A percentile compares a stretch with the other conserved stretches of the same genome.
Evolutionary conservation across 1,284 basidiomycete genomes (phyloP).

Genomic region (Butyriboletus appendiculatus): DNA sequence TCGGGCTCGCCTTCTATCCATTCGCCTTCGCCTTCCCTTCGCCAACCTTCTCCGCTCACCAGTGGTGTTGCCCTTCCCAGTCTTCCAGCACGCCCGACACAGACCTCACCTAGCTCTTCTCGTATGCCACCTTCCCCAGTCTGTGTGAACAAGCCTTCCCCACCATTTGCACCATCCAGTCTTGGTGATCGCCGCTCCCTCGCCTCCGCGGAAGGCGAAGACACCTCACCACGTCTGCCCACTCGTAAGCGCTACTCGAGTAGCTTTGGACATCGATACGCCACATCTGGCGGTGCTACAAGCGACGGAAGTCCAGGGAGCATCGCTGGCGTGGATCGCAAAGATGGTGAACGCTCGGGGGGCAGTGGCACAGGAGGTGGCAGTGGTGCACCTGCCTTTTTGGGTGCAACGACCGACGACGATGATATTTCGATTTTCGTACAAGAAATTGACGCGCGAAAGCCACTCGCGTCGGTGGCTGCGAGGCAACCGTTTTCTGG

Average conservation of each 20-base stretch:
- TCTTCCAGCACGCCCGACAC: constrained; percentile 38
- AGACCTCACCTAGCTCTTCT: constrained; percentile 42
- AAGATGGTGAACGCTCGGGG: constrained; percentile 19
- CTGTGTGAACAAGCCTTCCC: constrained; percentile 42
- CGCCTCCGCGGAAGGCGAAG: constrained; percentile 36
- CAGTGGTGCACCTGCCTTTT: constrained; percentile 38
- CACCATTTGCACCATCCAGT: constrained; percentile 49
- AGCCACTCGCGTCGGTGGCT: constrained; percentile 46
- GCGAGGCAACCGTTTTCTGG: constrained; percentile 17
- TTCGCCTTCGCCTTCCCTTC: constrained; percentile 48
- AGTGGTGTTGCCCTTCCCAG: constrained; percentile 26
- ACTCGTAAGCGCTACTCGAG: constrained; percentile 63
- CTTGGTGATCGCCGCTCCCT: constrained; percentile 45
- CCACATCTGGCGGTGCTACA: constrained; percentile 41
- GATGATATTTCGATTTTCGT: constrained; percentile 77
- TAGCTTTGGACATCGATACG: constrained; percentile 71
- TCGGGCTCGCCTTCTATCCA: constrained; percentile 52
- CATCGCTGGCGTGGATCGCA: constrained; percentile 23
- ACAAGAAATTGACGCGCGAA: constrained; percentile 68
- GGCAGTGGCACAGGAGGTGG: constrained; percentile 11
- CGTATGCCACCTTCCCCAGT: constrained; percentile 49
- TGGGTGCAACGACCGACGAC: constrained; percentile 58
- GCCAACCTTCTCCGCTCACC: constrained; percentile 45
- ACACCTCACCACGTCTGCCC: constrained; percentile 30
- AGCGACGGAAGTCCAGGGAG: constrained; percentile 41